Percentiles rank a stretch among this genome's conserved stretches.
Conservation (phyloP, 768 basidiomycete species). For the Boletus rufocinnamomeus region DNA sequence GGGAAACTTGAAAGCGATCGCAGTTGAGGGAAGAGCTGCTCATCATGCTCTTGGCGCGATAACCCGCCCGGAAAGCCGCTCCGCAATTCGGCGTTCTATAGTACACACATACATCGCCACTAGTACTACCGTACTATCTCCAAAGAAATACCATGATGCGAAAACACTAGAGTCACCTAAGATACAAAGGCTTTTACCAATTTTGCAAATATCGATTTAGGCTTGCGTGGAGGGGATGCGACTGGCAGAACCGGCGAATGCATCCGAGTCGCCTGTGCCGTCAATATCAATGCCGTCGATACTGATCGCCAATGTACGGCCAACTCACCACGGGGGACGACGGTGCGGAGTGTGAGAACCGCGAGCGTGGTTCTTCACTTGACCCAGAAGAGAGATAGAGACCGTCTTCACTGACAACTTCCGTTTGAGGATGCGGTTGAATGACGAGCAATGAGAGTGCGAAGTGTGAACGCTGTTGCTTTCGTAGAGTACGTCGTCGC, state of each 20-base stretch:
- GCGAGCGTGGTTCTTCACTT: slow-evolving; percentile 23
- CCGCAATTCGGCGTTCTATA: too few species aligned
- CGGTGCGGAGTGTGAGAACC: slow-evolving; percentile 23
- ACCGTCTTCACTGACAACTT: not conserved
- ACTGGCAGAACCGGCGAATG: not conserved
- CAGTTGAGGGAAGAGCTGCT: slow-evolving; percentile 3
- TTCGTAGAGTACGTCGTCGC: slow-evolving; percentile 18
- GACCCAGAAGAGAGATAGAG: slow-evolving; percentile 4
- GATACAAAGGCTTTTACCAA: slow-evolving; percentile 11
- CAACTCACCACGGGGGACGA: slow-evolving; percentile 21
- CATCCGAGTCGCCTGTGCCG: slow-evolving; percentile 8
- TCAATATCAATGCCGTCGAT: not conserved
- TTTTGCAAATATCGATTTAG: slow-evolving; percentile 21
- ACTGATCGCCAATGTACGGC: not conserved
- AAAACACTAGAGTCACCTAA: not conserved
- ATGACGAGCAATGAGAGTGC: slow-evolving; percentile 10
- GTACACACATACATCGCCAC: not conserved
- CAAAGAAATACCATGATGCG: too few species aligned
- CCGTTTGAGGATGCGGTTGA: not conserved
- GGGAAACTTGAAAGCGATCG: not conserved
- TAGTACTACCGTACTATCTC: too few species aligned
- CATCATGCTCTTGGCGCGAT: not conserved
- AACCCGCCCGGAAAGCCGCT: too few species aligned
- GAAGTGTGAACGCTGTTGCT: slow-evolving; percentile 4
- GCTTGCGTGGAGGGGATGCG: not conserved